Evolutionary conservation across 2,329 filamentous ascomycete species (phyloP).

Genomic region (Emydomyces testavorans): DNA sequence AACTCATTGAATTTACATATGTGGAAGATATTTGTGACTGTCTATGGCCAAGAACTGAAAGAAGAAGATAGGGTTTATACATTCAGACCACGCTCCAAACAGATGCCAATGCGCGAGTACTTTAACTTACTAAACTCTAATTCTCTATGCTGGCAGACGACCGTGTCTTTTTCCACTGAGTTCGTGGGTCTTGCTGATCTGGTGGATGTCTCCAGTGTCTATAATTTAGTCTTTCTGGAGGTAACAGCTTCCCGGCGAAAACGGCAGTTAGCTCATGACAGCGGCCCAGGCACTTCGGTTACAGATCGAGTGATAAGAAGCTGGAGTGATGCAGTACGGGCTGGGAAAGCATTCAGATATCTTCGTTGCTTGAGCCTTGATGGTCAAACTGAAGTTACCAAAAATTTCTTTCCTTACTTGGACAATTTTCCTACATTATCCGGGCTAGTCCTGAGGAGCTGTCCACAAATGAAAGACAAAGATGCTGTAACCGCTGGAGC

Average conservation of each 20-base stretch:
- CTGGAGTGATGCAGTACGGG: conserved; percentile 31
- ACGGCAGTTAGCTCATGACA: conserved; percentile 7
- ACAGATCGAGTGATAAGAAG: conserved; percentile 32
- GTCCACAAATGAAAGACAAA: conserved; percentile 21
- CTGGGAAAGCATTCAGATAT: conserved; percentile 27
- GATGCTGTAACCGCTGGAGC: conserved; percentile 16
- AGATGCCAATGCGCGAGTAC: conserved; percentile 27
- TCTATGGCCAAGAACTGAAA: conserved; percentile 29
- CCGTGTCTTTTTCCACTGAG: conserved; percentile 27
- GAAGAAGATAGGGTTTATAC: conserved; percentile 22
- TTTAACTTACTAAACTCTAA: conserved; percentile 26
- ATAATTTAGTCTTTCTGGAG: conserved; percentile 34
- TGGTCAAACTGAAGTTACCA: conserved; percentile 25
- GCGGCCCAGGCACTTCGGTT: conserved; percentile 19
- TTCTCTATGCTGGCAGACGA: conserved; percentile 25
- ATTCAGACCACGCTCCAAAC: conserved; percentile 24
- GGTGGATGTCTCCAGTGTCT: conserved; percentile 29
- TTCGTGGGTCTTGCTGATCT: conserved; percentile 26
- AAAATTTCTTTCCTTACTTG: conserved; percentile 27
- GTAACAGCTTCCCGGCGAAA: conserved; percentile 19
- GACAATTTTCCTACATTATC: conserved; percentile 27
- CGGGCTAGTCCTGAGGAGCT: conserved; percentile 27
- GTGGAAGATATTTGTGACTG: conserved; percentile 34
- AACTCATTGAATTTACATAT: conserved; percentile 31
- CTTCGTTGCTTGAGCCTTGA: conserved; percentile 30